Evolutionary conservation across 345 rosid genomes (phyloP).

Genomic region (Dimocarpus longan): DNA sequence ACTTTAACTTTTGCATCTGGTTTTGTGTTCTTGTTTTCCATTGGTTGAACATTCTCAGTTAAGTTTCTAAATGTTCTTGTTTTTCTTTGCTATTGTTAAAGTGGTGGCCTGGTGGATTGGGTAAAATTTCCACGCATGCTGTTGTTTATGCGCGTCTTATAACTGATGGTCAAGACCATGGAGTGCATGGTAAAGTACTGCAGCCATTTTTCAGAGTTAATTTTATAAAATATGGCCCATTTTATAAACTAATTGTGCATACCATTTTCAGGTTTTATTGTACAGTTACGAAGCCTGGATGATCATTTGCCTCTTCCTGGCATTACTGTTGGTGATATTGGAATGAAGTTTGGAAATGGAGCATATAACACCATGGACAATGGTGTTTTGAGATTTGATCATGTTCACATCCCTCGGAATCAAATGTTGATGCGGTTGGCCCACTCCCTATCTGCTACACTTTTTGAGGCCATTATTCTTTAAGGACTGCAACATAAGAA

Average conservation of each 20-base stretch:
- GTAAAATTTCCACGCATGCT: constrained; percentile 90
- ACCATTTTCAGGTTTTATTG: constrained; percentile 76
- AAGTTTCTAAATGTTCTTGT: constrained; percentile 10
- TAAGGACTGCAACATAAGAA: not conserved
- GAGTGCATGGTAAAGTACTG: constrained; percentile 75
- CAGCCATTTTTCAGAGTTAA: not conserved
- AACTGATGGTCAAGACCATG: constrained; percentile 71
- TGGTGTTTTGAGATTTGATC: constrained; percentile 87
- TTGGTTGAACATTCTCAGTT: constrained; percentile 1
- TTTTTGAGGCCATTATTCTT: not conserved
- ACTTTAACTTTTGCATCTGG: not conserved
- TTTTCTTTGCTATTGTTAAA: constrained; percentile 28
- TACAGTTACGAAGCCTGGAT: constrained; percentile 91
- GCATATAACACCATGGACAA: constrained; percentile 97
- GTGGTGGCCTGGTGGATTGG: constrained; percentile 99
- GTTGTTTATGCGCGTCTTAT: constrained; percentile 92
- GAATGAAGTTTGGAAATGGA: constrained; percentile 89
- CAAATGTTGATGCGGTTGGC: constrained; percentile 95
- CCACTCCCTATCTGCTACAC: constrained; percentile 15
- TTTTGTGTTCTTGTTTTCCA: constrained; percentile 9
- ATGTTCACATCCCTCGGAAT: constrained; percentile 88
- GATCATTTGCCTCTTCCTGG: constrained; percentile 98
- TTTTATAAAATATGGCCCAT: not conserved
- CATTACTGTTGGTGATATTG: constrained; percentile 90
- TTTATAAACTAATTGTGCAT: constrained; percentile 18